These are phyloP conservation scores for Aristolochia californica DNA, from an alignment of 164 flowering plant species.

Conservation along the genomic window DNA sequence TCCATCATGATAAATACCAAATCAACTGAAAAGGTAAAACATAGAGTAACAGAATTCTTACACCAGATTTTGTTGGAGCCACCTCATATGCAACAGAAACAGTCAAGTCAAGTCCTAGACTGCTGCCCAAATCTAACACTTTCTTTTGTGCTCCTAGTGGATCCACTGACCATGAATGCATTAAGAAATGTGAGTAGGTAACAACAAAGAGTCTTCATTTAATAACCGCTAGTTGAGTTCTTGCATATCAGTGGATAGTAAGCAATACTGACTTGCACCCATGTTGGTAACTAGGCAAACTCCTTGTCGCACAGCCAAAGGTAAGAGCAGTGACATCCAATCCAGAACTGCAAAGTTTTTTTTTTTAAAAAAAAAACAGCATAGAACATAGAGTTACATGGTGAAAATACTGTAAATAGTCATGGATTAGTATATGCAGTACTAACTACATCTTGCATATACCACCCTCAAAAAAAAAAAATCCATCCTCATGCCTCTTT, in stretches of 20 bases:
- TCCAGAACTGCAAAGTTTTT: conserved; percentile 48
- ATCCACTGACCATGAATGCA: conserved; percentile 40
- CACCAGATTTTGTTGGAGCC: conserved; percentile 34
- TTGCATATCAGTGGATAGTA: not conserved
- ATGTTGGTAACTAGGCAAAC: conserved; percentile 84
- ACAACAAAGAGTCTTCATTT: too few species aligned
- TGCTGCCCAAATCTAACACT: conserved; percentile 53
- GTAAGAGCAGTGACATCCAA: conserved; percentile 77
- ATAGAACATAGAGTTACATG: not conserved
- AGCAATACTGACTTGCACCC: conserved; percentile 76
- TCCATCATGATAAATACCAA: too few species aligned
- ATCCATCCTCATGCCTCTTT: too few species aligned
- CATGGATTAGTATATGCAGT: too few species aligned
- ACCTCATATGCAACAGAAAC: conserved; percentile 79
- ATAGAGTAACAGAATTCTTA: not conserved
- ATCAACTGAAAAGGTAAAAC: not conserved
- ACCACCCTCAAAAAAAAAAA: too few species aligned
- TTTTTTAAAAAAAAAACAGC: not conserved
- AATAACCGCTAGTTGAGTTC: not conserved
- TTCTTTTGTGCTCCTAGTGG: conserved; percentile 75
- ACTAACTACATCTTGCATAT: too few species aligned
- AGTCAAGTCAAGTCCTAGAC: conserved; percentile 46
- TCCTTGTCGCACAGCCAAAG: conserved; percentile 75
- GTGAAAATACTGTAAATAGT: not conserved
- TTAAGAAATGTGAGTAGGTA: not conserved